Evolutionary conservation across 2,329 filamentous ascomycete genomes (phyloP), one percentile per base, ranked within the genome.

Genomic region (Fusarium sp.): DNA sequence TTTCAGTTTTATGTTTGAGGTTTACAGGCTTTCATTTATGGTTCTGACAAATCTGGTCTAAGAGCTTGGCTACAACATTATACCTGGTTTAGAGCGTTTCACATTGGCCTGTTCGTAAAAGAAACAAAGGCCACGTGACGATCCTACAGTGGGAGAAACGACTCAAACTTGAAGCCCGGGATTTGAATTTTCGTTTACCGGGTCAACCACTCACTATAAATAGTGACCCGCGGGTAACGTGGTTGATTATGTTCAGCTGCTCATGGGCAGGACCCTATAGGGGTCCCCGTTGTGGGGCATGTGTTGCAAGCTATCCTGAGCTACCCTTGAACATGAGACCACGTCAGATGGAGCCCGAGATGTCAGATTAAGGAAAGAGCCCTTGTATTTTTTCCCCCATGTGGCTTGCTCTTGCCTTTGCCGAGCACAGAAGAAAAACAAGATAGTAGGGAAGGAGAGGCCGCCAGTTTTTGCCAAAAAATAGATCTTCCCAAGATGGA

Each of bases 251-350:
- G 47, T 31, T 50, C 22, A 50, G 45, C 22, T 31, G 54, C 6
- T 57, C 31, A 57, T 34, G 31, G 31, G 31, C 5, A 22, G n/a
- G n/a, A 6, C 18, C 38, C 58, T 61, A 45, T 61, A 45, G 38
- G 58, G 38, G 58, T 61, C 58, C 31, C 35, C 20, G 20, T 27
- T n/a, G 58, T 61, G 58, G 58, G 58, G 38, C 58, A 11, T 6
- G 16, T 59, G 34, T 59, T 59, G 56, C 35, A n/a, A 29, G 22
- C 22, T 59, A 40, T 40, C 56, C 20, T 59, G 34, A 59, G 56
- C 56, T 54, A 61, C 58, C 58, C 58, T 61, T 61, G 58, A 47
- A 61, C 58, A 61, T 61, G 58, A 38, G 60, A 62, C 61, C 47
- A 64, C 38, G 22, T 57, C 29, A 63, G 60, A 50, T 64, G 60